Evolutionary conservation across 805 yeast genomes (phyloP), one percentile per base, ranked within the genome.

Genomic region (Wickerhamomyces kurtzmanii): DNA sequence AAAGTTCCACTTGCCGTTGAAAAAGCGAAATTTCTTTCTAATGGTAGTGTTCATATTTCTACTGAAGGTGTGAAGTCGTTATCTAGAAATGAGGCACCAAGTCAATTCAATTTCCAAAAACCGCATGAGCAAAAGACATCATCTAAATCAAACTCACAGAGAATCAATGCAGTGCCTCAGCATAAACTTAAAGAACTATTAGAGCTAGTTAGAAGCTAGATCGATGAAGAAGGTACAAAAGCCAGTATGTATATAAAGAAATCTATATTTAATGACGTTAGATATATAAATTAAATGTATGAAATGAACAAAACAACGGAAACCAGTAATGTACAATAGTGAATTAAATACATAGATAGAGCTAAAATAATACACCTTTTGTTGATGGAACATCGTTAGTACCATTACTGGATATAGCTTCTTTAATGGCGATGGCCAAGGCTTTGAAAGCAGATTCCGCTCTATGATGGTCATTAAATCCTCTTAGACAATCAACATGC

Each of bases 361-460:
- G n/a, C n/a, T 49, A 80, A 57, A 78, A 77, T 26, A 89, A 62
- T 8, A 91, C 97, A 30, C 98, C 98, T 59, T 91, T 91, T 8
- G 98, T 91, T 31, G 94, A 79, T 13, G 98, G 98, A 25, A 91
- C 83, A 36, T 91, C 98, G 47, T 85, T 66, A 15, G 79, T 71
- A 18, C 96, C 97, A 18, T 85, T 85, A 40, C 70, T 65, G 8
- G 89, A 66, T 27, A 71, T 75, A 15, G 97, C 89, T 49, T 86
- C 94, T 42, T 74, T 78, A 27, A 91, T 65, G 4, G 98, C 98
- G 13, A 91, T 65, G 0, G 98, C 98, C 38, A 89, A 61, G 1
- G 97, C 96, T 59, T 91, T 91, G 61, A 91, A 91, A 1, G 98
- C 97, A 51, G 85, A 71, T 56, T 91, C 98, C 23, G 95, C 83